Evolutionary conservation across 305 asterid species (phyloP).

Genomic region (Fraxinus nigra): DNA sequence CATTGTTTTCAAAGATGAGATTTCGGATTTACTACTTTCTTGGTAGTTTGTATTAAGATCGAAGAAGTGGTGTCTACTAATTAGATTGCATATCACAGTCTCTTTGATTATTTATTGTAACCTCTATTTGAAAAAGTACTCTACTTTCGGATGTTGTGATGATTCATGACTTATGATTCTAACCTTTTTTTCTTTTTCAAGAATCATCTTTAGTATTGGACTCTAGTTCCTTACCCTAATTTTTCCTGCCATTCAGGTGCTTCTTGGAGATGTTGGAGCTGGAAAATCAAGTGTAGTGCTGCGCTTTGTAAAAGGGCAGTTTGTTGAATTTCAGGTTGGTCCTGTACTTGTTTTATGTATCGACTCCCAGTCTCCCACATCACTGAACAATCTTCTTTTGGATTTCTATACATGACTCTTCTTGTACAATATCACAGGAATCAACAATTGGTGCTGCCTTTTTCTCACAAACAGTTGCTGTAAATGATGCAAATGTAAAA

Average conservation of each 20-base stretch:
- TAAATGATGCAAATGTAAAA: constrained; percentile 69
- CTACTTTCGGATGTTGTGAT: not conserved
- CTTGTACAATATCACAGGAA: constrained; percentile 45
- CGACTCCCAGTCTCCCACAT: not conserved
- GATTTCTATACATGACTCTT: constrained; percentile 10
- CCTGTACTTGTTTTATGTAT: not conserved
- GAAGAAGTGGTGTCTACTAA: not conserved
- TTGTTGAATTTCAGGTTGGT: constrained; percentile 78
- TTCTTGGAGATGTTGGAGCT: constrained; percentile 88
- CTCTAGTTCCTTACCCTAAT: not conserved
- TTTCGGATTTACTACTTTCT: not conserved
- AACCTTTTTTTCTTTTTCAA: not conserved
- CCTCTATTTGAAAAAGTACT: not conserved
- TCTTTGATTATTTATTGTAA: not conserved
- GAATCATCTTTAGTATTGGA: not conserved
- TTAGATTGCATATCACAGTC: not conserved
- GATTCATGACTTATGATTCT: not conserved
- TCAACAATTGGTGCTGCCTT: constrained; percentile 87
- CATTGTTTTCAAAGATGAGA: not conserved
- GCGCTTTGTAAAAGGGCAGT: constrained; percentile 85
- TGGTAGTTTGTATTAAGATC: not conserved
- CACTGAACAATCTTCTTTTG: not conserved
- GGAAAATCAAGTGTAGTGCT: constrained; percentile 81
- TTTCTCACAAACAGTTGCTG: constrained; percentile 80
- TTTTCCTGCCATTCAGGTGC: constrained; percentile 45